Evolutionary conservation across 1,284 basidiomycete species (phyloP), one percentile per base, ranked within the genome.

Genomic region (Taiwanofungus camphoratus): DNA sequence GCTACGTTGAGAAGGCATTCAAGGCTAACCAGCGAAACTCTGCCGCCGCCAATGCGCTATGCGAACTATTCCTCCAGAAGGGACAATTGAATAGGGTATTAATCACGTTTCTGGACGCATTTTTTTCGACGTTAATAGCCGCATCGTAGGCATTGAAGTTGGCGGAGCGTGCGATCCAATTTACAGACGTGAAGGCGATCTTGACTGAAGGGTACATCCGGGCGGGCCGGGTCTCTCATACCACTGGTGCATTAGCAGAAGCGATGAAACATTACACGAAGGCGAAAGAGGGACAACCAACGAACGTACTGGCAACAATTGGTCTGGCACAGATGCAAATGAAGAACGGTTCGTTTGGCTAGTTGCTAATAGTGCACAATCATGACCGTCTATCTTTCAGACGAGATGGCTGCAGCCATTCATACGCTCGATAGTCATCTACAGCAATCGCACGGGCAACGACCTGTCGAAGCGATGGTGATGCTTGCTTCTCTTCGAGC

Each of bases 101-200:
- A 46, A 19, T 31, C 4, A 24, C 19, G 18, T 12, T 11, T 41
- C 11, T 35, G 30, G 15, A 33, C 16, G 20, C 22, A 16, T 52
- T 37, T 32, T 26, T 43, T 27, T 39, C 9, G 20, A 26, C 3
- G 7, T 8, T 18, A 9, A 29, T 26, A 19, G 31, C 21, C 51
- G 20, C 57, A 20, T 48, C 44, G 13, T 41, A 92, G 79, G 89
- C 91, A 0, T 65, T 92, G 41, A 97, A 96, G 68, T 71, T 96
- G 13, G 92, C 92, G 3, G 94, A 97, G 59, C 78, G 92, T 39
- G 88, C 92, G 0, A 81, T 97, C 27, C 92, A 96, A 60, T 95
- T 87, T 57, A 86, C 92, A 0, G 92, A 96, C 53, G 91, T 90
- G 0, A 73, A 88, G 40, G 77, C 87, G 0, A 65, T 86, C 39